phyloP scores from a whole-genome alignment of 257 asterid species.

The Hygrophila difformis region DNA sequence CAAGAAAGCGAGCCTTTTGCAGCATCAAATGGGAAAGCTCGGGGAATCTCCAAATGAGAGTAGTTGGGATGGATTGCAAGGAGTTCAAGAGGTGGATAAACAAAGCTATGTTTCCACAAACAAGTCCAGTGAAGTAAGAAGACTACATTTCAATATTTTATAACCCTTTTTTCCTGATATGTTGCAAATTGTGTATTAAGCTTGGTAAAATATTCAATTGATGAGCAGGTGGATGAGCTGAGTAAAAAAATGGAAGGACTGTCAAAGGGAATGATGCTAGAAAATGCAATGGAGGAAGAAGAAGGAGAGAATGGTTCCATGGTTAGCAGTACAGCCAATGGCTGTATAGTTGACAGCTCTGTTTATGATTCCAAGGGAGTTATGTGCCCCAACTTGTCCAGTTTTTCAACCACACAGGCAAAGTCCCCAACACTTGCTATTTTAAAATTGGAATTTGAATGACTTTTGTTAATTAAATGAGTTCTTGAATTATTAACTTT shows the following conservation, averaged over 20 bases:
- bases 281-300: constrained; percentile 40
- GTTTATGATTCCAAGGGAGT: constrained; percentile 60
- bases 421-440: constrained; percentile 11
- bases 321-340: constrained; percentile 26
- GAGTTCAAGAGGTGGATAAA: constrained; percentile 17
- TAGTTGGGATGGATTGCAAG: constrained; percentile 20
- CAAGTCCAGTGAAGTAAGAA: constrained; percentile 36
- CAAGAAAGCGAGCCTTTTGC: constrained; percentile 43
- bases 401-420: constrained; percentile 32
- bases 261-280: constrained; percentile 42
- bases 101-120: constrained; percentile 13
- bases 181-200: too few relatives aligned
- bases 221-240: constrained; percentile 31
- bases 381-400: constrained; percentile 23
- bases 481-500: constrained; percentile 5
- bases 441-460: background rate
- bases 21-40: constrained; percentile 39
- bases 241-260: constrained; percentile 46
- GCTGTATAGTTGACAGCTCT: constrained; percentile 49
- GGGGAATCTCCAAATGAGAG: constrained; percentile 31
- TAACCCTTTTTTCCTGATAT: background rate
- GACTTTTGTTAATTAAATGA: too few relatives aligned
- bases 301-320: constrained; percentile 27
- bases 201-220: background rate
- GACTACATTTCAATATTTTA: background rate